phyloP scores from a whole-genome alignment of 495 filamentous ascomycete genomes.

The Trypethelium eluteriae region DNA sequence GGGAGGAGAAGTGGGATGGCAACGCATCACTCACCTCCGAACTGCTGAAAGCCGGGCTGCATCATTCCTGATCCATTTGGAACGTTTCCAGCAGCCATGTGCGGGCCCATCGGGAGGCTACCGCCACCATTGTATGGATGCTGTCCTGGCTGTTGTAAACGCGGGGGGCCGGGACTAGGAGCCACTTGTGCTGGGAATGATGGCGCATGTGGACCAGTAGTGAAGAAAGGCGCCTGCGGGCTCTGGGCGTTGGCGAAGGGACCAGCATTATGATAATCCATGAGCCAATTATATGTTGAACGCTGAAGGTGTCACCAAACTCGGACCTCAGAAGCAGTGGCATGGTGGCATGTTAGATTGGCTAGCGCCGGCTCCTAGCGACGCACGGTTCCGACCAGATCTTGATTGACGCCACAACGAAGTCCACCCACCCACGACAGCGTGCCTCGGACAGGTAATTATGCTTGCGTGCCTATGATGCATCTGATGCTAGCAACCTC shows the following conservation, averaged over 20 bases:
- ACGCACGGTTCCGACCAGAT: background rate
- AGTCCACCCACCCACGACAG: background rate
- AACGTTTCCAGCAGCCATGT: background rate
- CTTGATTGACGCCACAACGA: background rate
- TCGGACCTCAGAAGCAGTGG: no score
- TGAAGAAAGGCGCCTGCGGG: slow-evolving; percentile 10
- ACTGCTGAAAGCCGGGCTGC: slow-evolving; percentile 8
- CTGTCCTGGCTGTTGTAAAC: no score
- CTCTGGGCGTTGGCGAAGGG: background rate
- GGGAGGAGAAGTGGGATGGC: background rate
- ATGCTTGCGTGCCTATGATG: no score
- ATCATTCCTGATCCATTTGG: background rate
- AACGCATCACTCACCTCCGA: background rate
- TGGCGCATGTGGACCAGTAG: background rate
- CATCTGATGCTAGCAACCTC: no score
- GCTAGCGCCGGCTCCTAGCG: background rate
- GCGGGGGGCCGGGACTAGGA: background rate
- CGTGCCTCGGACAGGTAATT: no score
- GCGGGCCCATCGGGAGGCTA: background rate
- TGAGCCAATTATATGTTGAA: background rate
- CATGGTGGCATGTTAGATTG: background rate
- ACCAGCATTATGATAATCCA: background rate
- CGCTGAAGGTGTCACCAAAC: background rate
- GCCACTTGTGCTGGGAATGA: background rate
- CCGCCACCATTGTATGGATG: background rate